These are phyloP conservation scores for Nicotiana otophora DNA, from an alignment of 257 asterid genomes.

Conservation along the genomic window DNA sequence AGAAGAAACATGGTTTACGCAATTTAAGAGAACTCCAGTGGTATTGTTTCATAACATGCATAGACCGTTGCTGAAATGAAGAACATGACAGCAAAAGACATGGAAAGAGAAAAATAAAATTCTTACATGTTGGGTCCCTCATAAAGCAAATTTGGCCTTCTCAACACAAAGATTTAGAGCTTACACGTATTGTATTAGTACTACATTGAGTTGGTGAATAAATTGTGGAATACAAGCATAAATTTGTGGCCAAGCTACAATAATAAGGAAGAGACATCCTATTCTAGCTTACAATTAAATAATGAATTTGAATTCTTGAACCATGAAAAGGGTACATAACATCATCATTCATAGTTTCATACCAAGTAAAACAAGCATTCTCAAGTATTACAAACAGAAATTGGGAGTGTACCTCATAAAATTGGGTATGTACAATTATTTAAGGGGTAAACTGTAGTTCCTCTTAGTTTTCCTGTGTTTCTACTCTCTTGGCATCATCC, in stretches of 20 bases:
- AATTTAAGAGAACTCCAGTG: neutral
- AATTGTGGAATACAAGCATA: neutral
- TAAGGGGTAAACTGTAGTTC: neutral
- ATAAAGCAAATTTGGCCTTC: neutral
- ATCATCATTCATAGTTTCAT: neutral
- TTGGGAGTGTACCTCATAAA: neutral
- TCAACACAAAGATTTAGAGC: neutral
- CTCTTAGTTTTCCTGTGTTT: neutral
- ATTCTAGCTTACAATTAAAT: neutral
- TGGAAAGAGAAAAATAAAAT: neutral
- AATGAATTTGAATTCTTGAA: neutral
- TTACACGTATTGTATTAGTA: neutral
- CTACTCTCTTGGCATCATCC: neutral
- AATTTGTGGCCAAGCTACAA: neutral
- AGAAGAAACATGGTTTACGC: neutral
- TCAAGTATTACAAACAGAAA: neutral
- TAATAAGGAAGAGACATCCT: neutral
- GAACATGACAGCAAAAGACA: neutral
- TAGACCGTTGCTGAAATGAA: neutral
- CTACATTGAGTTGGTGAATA: neutral
- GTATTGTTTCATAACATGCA: neutral
- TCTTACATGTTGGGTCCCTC: neutral
- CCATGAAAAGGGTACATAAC: neutral
- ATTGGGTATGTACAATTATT: neutral
- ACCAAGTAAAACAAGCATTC: neutral